Conservation (phyloP, 2,329 filamentous ascomycete genomes). For the Dothistroma septosporum region DNA sequence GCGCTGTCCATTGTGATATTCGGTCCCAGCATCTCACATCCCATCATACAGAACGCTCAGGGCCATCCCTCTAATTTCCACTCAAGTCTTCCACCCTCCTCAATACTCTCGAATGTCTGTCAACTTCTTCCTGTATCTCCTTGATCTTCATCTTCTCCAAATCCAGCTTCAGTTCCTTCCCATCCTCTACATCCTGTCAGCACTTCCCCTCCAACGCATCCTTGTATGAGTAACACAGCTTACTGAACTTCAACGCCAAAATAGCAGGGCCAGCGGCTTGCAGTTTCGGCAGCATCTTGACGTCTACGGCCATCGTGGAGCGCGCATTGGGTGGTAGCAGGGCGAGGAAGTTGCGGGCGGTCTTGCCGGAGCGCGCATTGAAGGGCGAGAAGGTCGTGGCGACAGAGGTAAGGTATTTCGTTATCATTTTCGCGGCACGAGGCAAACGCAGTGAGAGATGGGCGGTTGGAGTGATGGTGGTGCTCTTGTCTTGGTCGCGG, state of each 20-base stretch:
- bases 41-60: neutral
- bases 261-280: constrained; percentile 63
- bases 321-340: constrained; percentile 77
- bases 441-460: neutral
- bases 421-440: constrained; percentile 59
- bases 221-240: constrained; percentile 20
- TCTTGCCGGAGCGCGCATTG: constrained; percentile 65
- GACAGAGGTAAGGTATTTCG: constrained; percentile 79
- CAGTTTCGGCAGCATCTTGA: constrained; percentile 66
- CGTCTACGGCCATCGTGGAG: constrained; percentile 68
- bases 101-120: constrained; percentile 78
- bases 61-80: constrained; percentile 30
- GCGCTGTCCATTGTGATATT: neutral
- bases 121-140: constrained; percentile 81
- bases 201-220: neutral
- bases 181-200: constrained; percentile 63
- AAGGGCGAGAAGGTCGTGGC: constrained; percentile 91
- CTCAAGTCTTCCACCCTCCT: constrained; percentile 77
- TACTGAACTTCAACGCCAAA: constrained; percentile 83
- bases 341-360: constrained; percentile 82
- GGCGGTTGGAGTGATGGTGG: neutral
- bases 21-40: neutral
- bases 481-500: neutral
- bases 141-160: constrained; percentile 77
- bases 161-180: constrained; percentile 81